phyloP scores from a whole-genome alignment of 257 asterid genomes.

The Mitragyna speciosa region DNA sequence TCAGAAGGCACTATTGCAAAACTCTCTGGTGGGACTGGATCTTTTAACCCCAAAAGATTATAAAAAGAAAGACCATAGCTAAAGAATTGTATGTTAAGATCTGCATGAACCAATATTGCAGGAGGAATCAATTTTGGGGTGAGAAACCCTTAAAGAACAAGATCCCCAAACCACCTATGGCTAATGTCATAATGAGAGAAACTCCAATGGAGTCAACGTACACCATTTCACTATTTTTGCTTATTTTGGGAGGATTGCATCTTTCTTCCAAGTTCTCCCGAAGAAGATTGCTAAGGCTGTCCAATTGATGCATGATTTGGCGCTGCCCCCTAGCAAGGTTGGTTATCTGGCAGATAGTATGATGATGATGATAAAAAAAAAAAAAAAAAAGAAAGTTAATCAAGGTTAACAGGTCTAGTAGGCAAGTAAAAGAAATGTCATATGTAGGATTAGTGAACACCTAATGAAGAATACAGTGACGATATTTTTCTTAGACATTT shows the following conservation, averaged over 20 bases:
- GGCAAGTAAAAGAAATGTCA: not conserved
- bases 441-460: not conserved
- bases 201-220: conserved; percentile 26
- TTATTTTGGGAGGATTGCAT: conserved; percentile 16
- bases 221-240: conserved; percentile 21
- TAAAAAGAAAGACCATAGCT: not conserved
- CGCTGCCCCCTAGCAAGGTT: conserved; percentile 69
- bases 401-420: too few relatives aligned
- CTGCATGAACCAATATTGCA: not conserved
- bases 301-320: conserved; percentile 80
- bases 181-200: conserved; percentile 30
- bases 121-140: conserved; percentile 26
- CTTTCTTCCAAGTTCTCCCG: conserved; percentile 34
- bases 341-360: conserved; percentile 45
- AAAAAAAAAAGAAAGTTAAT: too few relatives aligned
- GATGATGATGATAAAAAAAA: too few relatives aligned
- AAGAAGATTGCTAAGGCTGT: conserved; percentile 56
- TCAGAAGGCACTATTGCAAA: conserved; percentile 14
- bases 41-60: not conserved
- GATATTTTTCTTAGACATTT: too few relatives aligned
- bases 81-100: not conserved
- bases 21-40: not conserved
- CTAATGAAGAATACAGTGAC: not conserved
- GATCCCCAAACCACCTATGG: conserved; percentile 40
- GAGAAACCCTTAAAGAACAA: conserved; percentile 28